phyloP scores from a whole-genome alignment of 257 asterid genomes.

The Przewalskia tangutica region DNA sequence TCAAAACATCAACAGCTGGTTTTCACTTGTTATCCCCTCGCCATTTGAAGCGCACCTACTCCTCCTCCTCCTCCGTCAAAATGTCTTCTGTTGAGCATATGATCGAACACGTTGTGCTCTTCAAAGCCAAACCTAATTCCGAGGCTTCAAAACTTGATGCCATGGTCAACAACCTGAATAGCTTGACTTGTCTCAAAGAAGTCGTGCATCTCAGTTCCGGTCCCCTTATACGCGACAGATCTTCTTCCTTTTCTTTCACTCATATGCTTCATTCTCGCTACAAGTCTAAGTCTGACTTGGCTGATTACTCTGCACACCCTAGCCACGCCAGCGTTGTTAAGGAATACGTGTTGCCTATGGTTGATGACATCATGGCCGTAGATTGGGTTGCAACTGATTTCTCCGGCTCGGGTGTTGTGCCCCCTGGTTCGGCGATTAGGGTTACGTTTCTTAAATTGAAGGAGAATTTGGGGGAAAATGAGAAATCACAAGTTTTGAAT shows the following conservation, averaged over 20 bases:
- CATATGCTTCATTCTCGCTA: slow-evolving; percentile 87
- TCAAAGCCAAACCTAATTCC: slow-evolving; percentile 49
- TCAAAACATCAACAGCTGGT: slow-evolving; percentile 14
- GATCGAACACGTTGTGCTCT: slow-evolving; percentile 80
- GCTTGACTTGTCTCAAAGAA: slow-evolving; percentile 48
- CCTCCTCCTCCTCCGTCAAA: slow-evolving; percentile 8
- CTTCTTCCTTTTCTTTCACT: slow-evolving; percentile 58
- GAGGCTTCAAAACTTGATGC: slow-evolving; percentile 47
- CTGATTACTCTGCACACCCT: slow-evolving; percentile 50
- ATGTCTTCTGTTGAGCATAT: slow-evolving; percentile 23
- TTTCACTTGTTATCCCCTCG: slow-evolving; percentile 14
- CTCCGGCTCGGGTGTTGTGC: slow-evolving; percentile 14
- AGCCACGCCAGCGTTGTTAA: slow-evolving; percentile 43
- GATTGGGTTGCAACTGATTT: slow-evolving; percentile 47
- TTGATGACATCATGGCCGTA: slow-evolving; percentile 64
- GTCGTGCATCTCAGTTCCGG: slow-evolving; percentile 75
- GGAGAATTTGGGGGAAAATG: slow-evolving; percentile 36
- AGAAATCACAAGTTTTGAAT: slow-evolving; percentile 34
- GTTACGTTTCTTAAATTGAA: slow-evolving; percentile 46
- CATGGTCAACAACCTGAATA: slow-evolving; percentile 61
- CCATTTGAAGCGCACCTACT: slow-evolving; percentile 6
- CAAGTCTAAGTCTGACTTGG: slow-evolving; percentile 47
- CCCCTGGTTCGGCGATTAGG: slow-evolving; percentile 48
- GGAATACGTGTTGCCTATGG: slow-evolving; percentile 31
- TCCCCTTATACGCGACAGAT: slow-evolving; percentile 48